A percentile compares a stretch with the other conserved stretches of the same genome.
Conservation (phyloP, 768 basidiomycete genomes). For the Leucosporidium yakuticum region DNA sequence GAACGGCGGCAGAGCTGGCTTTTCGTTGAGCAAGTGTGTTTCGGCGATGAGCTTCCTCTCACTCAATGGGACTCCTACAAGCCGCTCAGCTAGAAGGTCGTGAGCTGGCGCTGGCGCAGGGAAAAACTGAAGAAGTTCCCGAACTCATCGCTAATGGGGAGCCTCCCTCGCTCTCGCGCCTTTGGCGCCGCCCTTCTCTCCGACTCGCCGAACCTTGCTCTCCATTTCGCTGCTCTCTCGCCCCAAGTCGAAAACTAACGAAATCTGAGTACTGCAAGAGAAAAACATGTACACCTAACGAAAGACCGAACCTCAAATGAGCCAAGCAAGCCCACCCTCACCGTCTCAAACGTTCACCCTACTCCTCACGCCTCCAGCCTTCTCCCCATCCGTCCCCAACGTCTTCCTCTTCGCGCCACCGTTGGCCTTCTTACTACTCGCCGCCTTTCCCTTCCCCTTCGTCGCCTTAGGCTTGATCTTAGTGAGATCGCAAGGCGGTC, state of each 20-base stretch:
- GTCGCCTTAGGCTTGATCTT: constrained; percentile 25
- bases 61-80: no score
- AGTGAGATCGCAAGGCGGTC: constrained; percentile 12
- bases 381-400: not conserved
- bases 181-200: no score
- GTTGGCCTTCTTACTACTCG: not conserved
- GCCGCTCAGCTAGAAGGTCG: no score
- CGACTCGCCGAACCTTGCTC: no score
- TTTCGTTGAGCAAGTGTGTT: no score
- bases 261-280: not conserved
- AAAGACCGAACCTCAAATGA: no score
- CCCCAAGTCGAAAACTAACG: not conserved
- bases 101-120: no score
- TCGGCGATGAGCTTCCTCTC: no score
- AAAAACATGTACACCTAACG: not conserved
- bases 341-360: not conserved
- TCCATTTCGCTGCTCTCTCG: not conserved
- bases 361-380: not conserved
- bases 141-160: no score
- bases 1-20: no score
- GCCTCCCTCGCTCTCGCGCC: no score
- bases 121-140: no score
- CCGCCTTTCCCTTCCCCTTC: not conserved
- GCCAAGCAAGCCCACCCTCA: not conserved
- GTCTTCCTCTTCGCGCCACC: not conserved